Evolutionary conservation across 108 stramenopile genomes (phyloP).

Genomic region (Cyclostephanos tholiformis): DNA sequence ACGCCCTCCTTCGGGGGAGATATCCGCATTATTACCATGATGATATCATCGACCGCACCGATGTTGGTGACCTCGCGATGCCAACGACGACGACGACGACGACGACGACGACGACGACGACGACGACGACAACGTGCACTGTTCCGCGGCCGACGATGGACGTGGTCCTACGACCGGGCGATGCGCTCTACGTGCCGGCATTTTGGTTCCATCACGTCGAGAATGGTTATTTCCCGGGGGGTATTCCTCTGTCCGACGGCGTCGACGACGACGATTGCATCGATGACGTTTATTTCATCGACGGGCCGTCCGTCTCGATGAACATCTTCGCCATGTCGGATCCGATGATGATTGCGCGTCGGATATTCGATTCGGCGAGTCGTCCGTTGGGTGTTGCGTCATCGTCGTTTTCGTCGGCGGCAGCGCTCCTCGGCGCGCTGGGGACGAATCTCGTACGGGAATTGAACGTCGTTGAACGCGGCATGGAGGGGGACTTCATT

Average conservation of each 20-base stretch:
- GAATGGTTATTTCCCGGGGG: not conserved
- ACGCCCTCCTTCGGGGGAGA: not conserved
- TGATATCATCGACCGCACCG: too few relatives aligned
- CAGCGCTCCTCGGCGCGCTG: not conserved
- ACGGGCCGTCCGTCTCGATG: constrained; percentile 8
- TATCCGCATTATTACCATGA: constrained; percentile 13
- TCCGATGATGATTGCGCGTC: constrained; percentile 3
- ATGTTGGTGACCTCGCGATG: too few relatives aligned
- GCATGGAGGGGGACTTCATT: constrained; percentile 1
- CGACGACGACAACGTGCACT: too few relatives aligned
- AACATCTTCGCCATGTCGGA: not conserved
- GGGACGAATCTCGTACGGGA: not conserved
- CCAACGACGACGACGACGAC: not conserved
- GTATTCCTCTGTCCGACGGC: not conserved
- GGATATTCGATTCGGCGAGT: constrained; percentile 6
- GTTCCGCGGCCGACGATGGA: constrained; percentile 30
- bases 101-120: too few relatives aligned
- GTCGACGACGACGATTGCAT: not conserved
- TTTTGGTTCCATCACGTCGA: constrained; percentile 56
- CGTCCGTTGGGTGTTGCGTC: constrained; percentile 7
- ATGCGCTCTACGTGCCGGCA: constrained; percentile 37
- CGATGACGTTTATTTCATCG: not conserved
- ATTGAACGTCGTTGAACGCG: constrained; percentile 8
- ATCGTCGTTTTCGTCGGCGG: not conserved
- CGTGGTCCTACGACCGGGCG: constrained; percentile 38